phyloP scores from a whole-genome alignment of 1,284 basidiomycete genomes.

The Ustilago shanxiensis region DNA sequence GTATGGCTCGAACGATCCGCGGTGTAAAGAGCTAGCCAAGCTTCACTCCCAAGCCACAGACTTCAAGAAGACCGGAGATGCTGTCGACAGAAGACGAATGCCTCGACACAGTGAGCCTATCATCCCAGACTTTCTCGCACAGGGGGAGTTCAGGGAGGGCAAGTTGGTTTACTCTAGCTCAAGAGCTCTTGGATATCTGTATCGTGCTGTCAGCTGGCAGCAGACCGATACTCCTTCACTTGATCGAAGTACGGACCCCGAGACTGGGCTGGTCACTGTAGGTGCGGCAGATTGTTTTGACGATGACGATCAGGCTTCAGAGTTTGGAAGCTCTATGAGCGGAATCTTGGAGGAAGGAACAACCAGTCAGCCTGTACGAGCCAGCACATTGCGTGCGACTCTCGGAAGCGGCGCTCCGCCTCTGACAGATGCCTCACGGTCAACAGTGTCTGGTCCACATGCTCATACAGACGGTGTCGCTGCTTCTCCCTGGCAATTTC shows the following conservation, averaged over 20 bases:
- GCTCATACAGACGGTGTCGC: not conserved
- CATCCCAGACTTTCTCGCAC: constrained; percentile 37
- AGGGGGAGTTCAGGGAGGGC: constrained; percentile 27
- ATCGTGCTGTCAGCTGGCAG: constrained; percentile 29
- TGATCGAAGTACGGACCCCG: constrained; percentile 21
- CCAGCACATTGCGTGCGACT: constrained; percentile 13
- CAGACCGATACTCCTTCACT: constrained; percentile 42
- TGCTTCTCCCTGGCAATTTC: constrained; percentile 17
- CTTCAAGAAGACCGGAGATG: constrained; percentile 53
- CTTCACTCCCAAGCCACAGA: constrained; percentile 78
- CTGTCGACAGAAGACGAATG: constrained; percentile 18
- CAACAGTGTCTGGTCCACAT: not conserved
- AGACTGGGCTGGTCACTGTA: constrained; percentile 26
- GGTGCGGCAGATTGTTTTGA: constrained; percentile 3
- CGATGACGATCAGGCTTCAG: constrained; percentile 4
- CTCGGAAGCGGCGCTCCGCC: constrained; percentile 1
- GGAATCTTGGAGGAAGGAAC: constrained; percentile 1
- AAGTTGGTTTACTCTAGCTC: constrained; percentile 30
- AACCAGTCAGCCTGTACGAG: not conserved
- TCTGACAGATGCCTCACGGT: not conserved
- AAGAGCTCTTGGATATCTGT: constrained; percentile 32
- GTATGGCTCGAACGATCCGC: constrained; percentile 74
- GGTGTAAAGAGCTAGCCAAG: constrained; percentile 77
- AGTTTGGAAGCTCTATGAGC: constrained; percentile 16
- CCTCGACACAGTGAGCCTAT: constrained; percentile 24